Evolutionary conservation across 345 rosid species (phyloP).

Genomic region (Camelina sativa): DNA sequence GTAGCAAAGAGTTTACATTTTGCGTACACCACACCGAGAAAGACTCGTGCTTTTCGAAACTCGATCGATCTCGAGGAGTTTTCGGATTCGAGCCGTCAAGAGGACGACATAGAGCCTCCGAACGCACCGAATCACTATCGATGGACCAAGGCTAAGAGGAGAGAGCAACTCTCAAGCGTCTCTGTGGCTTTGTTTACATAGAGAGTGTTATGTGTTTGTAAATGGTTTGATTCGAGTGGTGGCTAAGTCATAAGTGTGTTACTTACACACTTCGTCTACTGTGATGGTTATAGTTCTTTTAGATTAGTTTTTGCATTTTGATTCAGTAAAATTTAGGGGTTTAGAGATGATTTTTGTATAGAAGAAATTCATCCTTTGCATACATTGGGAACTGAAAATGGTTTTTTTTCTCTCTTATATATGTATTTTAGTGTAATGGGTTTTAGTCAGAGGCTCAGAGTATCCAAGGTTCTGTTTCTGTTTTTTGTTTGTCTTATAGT

Average conservation of each 20-base stretch:
- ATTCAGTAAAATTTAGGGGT: slow-evolving; percentile 6
- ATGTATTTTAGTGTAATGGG: slow-evolving; percentile 15
- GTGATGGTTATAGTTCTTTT: slow-evolving; percentile 4
- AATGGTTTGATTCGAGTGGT: slow-evolving; percentile 14
- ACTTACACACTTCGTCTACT: not conserved
- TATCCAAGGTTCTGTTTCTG: slow-evolving; percentile 40
- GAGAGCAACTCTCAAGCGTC: slow-evolving; percentile 50
- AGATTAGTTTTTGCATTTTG: slow-evolving; percentile 31
- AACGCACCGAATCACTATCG: slow-evolving; percentile 55
- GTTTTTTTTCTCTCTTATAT: slow-evolving; percentile 3
- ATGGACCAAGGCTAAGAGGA: slow-evolving; percentile 46
- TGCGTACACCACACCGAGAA: slow-evolving; percentile 69
- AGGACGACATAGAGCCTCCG: slow-evolving; percentile 62
- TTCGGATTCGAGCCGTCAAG: slow-evolving; percentile 26
- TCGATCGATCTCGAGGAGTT: slow-evolving; percentile 42
- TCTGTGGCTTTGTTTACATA: slow-evolving; percentile 58
- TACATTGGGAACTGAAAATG: slow-evolving; percentile 24
- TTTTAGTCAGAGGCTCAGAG: slow-evolving; percentile 18
- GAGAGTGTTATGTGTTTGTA: slow-evolving; percentile 1
- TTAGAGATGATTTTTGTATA: slow-evolving; percentile 20
- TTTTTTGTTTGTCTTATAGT: slow-evolving; percentile 10
- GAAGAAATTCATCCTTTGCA: slow-evolving; percentile 15
- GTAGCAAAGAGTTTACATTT: slow-evolving; percentile 67
- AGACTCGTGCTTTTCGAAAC: slow-evolving; percentile 54
- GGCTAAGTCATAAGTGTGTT: slow-evolving; percentile 10